Evolutionary conservation across 495 filamentous ascomycete species (phyloP).

Genomic region (Neurospora sp.): DNA sequence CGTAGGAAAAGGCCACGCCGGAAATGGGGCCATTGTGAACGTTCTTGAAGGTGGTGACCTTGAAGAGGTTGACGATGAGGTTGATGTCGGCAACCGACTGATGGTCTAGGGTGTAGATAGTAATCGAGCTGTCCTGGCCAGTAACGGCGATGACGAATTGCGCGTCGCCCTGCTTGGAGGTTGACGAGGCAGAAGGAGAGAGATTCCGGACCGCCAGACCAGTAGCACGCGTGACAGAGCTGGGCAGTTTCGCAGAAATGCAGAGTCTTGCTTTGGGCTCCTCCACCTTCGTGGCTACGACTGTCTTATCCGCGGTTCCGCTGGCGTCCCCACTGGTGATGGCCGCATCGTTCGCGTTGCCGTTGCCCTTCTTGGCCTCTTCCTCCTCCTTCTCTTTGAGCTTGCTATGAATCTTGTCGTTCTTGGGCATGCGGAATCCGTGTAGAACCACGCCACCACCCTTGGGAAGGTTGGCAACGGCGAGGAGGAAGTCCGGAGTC

Average conservation of each 20-base stretch:
- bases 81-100: constrained; percentile 32
- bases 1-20: constrained; percentile 67
- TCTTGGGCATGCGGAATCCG: constrained; percentile 36
- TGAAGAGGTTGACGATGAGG: constrained; percentile 45
- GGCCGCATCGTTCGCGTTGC: background rate
- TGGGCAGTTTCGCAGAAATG: constrained; percentile 31
- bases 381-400: constrained; percentile 25
- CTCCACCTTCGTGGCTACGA: background rate
- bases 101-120: constrained; percentile 61
- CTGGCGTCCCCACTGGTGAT: background rate
- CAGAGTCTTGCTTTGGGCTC: constrained; percentile 33
- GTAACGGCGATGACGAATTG: constrained; percentile 76
- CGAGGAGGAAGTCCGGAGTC: constrained; percentile 62
- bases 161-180: constrained; percentile 40
- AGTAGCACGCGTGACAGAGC: constrained; percentile 40
- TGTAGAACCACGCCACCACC: constrained; percentile 39
- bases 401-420: constrained; percentile 29
- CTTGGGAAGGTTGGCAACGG: constrained; percentile 42
- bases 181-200: constrained; percentile 35
- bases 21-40: constrained; percentile 85
- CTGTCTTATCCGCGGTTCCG: background rate
- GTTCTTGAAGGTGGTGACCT: constrained; percentile 53
- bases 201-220: constrained; percentile 67
- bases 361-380: constrained; percentile 13
- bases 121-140: constrained; percentile 72